Base-by-base conservation (phyloP, 2,329 filamentous ascomycete genomes). In the Cryphonectria radicalis region DNA sequence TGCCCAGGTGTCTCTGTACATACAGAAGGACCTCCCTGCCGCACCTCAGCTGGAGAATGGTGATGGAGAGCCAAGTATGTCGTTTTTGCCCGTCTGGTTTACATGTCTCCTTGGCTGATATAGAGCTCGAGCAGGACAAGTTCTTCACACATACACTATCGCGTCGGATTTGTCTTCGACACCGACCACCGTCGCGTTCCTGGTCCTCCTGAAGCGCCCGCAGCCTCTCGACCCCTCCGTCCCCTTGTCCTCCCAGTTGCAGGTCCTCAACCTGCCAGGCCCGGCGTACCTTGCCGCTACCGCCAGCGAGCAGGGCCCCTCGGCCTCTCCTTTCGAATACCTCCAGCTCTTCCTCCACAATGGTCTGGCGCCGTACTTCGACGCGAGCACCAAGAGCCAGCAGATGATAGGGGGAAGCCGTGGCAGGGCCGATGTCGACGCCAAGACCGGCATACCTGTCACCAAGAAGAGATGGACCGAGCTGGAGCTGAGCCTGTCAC, bases 391-490 rank as follows among this genome's bases (percentile, higher is more conserved):
- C 71, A 95, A 94, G 83, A 92, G 87, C 74, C 91, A 94, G 77
- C 92, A 94, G 78, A 83, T 88, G 66, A 83, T 84, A 70, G 89
- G 88, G 78, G 89, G 90, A 22, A 84, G 86, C 69, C 91, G 93
- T 78, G 91, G 90, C 74, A 90, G 94, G 77, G 89, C 92, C 28
- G 95, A 98, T 77, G 90, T 93, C 66, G 96, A 98, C 78, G 91
- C 93, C 62, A 97, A 97, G 84, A 97, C 94, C 25, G 96, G 96
- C 72, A 95, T 99, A 74, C 94, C 96, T 22, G 94, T 95, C n/a
- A 95, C 96, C 28, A 97, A 97, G 86, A 97, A 97, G 88, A 93
- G 94, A 78, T 91, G 98, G 80, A 96, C 95, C 66, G 97, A 99
- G 80, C 84, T 99, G 76, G 95, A 97, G 80, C 87, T 97, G 76